A percentile compares a stretch with the other conserved stretches of the same genome.
Evolutionary conservation across 345 rosid genomes (phyloP).

Genomic region (Lumnitzera racemosa): DNA sequence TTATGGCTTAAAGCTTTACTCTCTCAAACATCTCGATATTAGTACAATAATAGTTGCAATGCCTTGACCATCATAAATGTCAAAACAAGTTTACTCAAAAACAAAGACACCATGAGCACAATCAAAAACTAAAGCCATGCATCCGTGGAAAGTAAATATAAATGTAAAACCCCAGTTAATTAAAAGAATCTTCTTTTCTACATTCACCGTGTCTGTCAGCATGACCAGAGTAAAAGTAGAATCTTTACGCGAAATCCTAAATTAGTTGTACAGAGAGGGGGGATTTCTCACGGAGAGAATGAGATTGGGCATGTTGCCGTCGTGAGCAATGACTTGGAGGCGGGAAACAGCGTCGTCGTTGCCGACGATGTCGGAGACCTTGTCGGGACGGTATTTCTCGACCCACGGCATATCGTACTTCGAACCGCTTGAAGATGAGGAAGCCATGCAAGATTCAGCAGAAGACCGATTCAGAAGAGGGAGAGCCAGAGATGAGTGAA

Average conservation of each 20-base stretch:
- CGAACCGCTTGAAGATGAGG: conserved; percentile 32
- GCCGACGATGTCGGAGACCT: conserved; percentile 77
- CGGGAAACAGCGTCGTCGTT: conserved; percentile 86
- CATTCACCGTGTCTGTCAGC: too few relatives aligned
- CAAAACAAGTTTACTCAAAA: background rate
- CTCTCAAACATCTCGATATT: too few relatives aligned
- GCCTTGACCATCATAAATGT: too few relatives aligned
- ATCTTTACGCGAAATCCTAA: too few relatives aligned
- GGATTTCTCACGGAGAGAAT: conserved; percentile 49
- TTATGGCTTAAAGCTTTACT: too few relatives aligned
- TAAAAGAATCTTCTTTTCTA: too few relatives aligned
- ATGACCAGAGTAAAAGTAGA: too few relatives aligned
- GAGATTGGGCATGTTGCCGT: conserved; percentile 97
- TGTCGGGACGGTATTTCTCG: conserved; percentile 85
- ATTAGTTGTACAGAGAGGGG: background rate
- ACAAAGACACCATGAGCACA: background rate
- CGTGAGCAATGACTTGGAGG: conserved; percentile 89
- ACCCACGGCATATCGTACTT: conserved; percentile 92
- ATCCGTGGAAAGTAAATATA: too few relatives aligned
- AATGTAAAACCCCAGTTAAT: too few relatives aligned
- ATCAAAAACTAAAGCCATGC: too few relatives aligned
- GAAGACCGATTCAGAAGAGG: too few relatives aligned
- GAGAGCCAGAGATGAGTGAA: background rate
- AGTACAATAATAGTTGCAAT: too few relatives aligned
- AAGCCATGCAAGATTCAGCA: conserved; percentile 24